These are phyloP conservation scores for Cetradonia linearis DNA, from an alignment of 495 filamentous ascomycete genomes.

Conservation along the genomic window DNA sequence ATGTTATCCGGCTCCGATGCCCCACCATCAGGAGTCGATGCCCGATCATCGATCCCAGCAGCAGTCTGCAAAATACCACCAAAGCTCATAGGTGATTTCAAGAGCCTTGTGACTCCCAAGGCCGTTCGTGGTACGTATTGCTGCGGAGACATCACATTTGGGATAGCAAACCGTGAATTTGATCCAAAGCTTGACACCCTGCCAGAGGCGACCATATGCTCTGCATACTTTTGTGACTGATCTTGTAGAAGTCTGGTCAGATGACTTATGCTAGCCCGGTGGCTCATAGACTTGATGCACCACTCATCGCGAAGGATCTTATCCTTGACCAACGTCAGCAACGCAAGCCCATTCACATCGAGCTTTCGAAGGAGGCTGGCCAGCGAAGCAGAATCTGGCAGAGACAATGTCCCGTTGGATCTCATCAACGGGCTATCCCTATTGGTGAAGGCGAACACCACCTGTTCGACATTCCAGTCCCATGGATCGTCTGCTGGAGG, in stretches of 20 bases:
- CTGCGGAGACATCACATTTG: not conserved
- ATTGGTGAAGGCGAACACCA: conserved; percentile 55
- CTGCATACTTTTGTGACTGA: conserved; percentile 35
- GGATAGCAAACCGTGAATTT: conserved; percentile 2
- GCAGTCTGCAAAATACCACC: not conserved
- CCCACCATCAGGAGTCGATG: not conserved
- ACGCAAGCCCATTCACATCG: conserved; percentile 48
- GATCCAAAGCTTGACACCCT: conserved; percentile 6
- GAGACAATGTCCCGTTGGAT: conserved; percentile 15
- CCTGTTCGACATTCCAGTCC: conserved; percentile 55
- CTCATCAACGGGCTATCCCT: conserved; percentile 29
- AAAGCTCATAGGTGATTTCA: not conserved
- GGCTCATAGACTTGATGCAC: conserved; percentile 38
- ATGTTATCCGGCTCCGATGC: not conserved
- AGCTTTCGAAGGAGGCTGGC: conserved; percentile 47
- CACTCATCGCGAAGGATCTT: conserved; percentile 40
- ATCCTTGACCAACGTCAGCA: conserved; percentile 44
- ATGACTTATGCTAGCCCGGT: conserved; percentile 35
- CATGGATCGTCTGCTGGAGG: conserved; percentile 45
- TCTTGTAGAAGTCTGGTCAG: conserved; percentile 39
- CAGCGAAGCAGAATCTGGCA: conserved; percentile 43
- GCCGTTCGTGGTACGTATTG: not conserved
- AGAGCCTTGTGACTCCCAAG: not conserved
- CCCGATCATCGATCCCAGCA: not conserved
- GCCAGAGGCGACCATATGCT: conserved; percentile 1